Evolutionary conservation across 768 basidiomycete genomes (phyloP), one percentile per base, ranked within the genome.

Genomic region (Kwoniella sp.): DNA sequence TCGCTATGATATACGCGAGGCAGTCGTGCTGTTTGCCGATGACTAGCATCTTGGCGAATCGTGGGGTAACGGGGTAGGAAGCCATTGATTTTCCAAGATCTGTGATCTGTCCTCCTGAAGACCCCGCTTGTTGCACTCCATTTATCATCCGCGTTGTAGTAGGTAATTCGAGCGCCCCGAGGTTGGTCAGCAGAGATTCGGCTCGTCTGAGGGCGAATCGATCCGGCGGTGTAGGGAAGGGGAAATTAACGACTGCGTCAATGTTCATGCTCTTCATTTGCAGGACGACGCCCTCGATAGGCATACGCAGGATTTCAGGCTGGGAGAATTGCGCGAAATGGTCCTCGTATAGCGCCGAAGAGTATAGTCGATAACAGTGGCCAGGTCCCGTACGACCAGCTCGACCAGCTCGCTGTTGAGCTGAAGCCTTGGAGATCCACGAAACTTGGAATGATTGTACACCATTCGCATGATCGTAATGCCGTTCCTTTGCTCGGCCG

Each of bases 241-340:
- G 96, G 81, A 99, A 99, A 82, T 98, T 98, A 72, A 92, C 85
- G 41, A 98, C 92, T 0, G 92, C 85, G 74, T 98, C 93, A 64
- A 99, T 95, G 76, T 95, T 92, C 93, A 99, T 97, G 79, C 88
- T 89, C 84, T 99, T 99, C 95, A 99, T 97, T 80, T 97, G 94
- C 31, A 98, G 84, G 9, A 98, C 91, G 25, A 98, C 89, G 1
- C 93, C 94, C 73, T 98, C 96, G 71, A 98, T 95, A 0, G 96
- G 94, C 83, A 91, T 93, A 25, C 94, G 89, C 50, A 93, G 85
- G 61, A 98, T 94, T 80, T 99, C 96, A 1, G 96, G 96, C 63
- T 87, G 83, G 0, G 91, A 85, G 80, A 95, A 95, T 63, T 87
- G 82, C 31, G 90, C 89, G 76, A 98, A 95, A 80, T 95, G 87